Base-by-base conservation (phyloP, 1,284 basidiomycete species). In the Cryptococcus hybrid region DNA sequence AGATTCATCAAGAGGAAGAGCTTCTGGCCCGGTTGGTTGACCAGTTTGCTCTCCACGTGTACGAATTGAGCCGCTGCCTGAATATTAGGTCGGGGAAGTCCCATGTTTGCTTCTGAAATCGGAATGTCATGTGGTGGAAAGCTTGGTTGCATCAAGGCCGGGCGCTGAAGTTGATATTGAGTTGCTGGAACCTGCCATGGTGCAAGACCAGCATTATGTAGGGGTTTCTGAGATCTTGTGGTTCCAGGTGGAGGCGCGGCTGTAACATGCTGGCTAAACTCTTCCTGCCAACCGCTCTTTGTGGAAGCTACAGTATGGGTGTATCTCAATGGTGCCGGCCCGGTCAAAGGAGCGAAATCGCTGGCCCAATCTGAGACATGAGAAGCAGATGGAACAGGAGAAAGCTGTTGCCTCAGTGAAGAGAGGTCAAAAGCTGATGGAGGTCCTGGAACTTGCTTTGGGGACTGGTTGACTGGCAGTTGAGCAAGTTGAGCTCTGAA, bases 1-100 rank as follows among this genome's bases (percentile, higher is more conserved):
- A 1, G 72, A 67, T 39, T 83, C 82, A 9, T 74, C 67, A 4
- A 68, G 51, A 1, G 60, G 62, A 59, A 42, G n/a, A 42, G 40
- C n/a, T 42, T 42, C n/a, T 24, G 24, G 24, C 40, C n/a, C 11
- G 3, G n/a, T 42, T 42, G 9, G 40, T 42, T 42, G 40, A 42
- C 9, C 11, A 42, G 3, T 42, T 42, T 42, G 9, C 3, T 42
- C 11, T 42, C 40, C 9, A n/a, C 40, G 40, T 11, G 11, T 42
- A n/a, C 40, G 40, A 42, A 42, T 42, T 24, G 24, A 24, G 24
- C 24, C 24, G 24, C 24, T 24, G 24, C 24, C 24, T 24, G 24
- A 24, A 24, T 24, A 24, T 24, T 24, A 24, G 24, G 24, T 24
- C 3, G 24, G 3, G 24, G 24, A 24, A 24, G 24, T 24, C 24